Evolutionary conservation across 2,329 filamentous ascomycete species (phyloP), one percentile per base, ranked within the genome.

Genomic region (Pezicula rhizophila): DNA sequence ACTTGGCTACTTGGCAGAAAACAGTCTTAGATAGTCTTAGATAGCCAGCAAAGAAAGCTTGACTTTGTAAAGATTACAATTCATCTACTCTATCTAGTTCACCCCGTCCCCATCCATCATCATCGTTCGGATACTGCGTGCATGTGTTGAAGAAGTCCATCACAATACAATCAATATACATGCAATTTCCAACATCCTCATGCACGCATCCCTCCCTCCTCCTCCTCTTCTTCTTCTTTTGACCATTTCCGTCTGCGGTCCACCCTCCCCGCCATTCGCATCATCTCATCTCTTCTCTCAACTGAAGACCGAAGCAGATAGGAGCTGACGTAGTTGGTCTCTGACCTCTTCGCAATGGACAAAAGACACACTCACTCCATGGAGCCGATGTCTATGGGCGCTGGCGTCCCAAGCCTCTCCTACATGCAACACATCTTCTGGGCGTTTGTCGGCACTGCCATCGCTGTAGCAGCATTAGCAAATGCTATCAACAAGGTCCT

Each of bases 401-500:
- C 53, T 43, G 65, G 64, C 31, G 56, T 71, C 37, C 71, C 71
- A 14, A 57, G 59, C 12, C 65, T 71, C 25, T 60, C 61, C 26
- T 65, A 68, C 40, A 68, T 74, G 52, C 71, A 72, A 40, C 64
- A 70, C 42, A 67, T 71, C 35, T 76, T 75, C 57, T 75, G 72
- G 67, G 67, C 67, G 15, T 69, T 74, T 25, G 66, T 74, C 4
- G 73, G 71, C 14, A 64, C 66, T 17, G 66, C 66, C 15, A 67
- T 76, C 42, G 72, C 57, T 15, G 54, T 70, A n/a, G 72, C 71
- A 33, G 64, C 68, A 6, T 45, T 70, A 5, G 68, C 68, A 49
- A 73, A 76, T 52, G 37, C 72, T 1, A 67, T 73, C 54, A 77
- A 78, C 56, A 64, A 69, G 41, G 55, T 72, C 14, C 57, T 80